Evolutionary conservation across 2,329 filamentous ascomycete species (phyloP).

Genomic region (Fusarium neocosmosporiellum): DNA sequence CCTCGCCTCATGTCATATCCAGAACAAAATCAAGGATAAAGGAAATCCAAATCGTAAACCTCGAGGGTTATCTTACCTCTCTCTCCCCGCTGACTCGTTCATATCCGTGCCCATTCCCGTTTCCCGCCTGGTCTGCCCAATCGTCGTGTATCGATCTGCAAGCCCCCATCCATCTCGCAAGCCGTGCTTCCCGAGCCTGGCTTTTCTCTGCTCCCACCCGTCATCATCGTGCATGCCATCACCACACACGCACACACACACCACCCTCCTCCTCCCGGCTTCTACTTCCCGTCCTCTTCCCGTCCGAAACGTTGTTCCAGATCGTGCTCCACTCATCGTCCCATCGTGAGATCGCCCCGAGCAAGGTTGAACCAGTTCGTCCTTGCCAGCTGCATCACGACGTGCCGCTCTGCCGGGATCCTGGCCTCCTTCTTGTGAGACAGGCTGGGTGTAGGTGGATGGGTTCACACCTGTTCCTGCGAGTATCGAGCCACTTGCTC

Average conservation of each 20-base stretch:
- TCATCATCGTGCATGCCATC: constrained; percentile 41
- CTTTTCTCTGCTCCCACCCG: constrained; percentile 23
- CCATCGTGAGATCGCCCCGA: constrained; percentile 7
- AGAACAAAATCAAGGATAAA: constrained; percentile 5
- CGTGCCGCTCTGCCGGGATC: constrained; percentile 33
- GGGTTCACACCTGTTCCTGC: constrained; percentile 16
- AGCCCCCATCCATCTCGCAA: constrained; percentile 19
- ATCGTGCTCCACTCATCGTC: constrained; percentile 23
- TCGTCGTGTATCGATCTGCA: constrained; percentile 33
- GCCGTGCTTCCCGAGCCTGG: constrained; percentile 41
- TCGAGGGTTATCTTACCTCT: constrained; percentile 19
- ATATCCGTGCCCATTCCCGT: constrained; percentile 19
- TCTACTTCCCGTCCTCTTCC: constrained; percentile 10
- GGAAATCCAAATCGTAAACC: constrained; percentile 6
- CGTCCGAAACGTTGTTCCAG: constrained; percentile 17
- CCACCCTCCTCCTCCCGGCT: constrained; percentile 17
- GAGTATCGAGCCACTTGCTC: constrained; percentile 34
- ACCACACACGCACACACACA: constrained; percentile 10
- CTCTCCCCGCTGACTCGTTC: constrained; percentile 6
- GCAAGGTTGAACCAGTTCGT: constrained; percentile 13
- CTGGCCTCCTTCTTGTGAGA: constrained; percentile 17
- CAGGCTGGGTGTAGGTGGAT: constrained; percentile 7
- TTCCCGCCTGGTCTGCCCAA: constrained; percentile 28
- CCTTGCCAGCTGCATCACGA: constrained; percentile 11
- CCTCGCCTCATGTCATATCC: constrained; percentile 6